These are phyloP conservation scores for Trypanosoma brucei DNA, from an alignment of 208 protist genomes.

Conservation along the genomic window DNA sequence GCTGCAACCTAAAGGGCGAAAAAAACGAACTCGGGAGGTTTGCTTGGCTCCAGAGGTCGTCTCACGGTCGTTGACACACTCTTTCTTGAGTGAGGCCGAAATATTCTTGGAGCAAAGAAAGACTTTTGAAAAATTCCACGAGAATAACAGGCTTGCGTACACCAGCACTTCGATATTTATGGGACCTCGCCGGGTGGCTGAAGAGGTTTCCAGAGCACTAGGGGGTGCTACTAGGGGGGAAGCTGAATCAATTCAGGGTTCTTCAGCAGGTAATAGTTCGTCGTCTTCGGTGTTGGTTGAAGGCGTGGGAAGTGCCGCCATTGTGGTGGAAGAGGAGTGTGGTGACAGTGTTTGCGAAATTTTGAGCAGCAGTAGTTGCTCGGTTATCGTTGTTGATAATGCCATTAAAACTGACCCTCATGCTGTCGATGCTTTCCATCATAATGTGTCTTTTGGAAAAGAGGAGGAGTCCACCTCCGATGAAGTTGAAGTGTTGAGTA, in stretches of 20 bases:
- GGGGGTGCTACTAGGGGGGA: neutral
- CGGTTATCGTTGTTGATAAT: conserved; percentile 18
- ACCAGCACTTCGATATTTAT: conserved; percentile 79
- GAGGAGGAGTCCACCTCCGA: conserved; percentile 1
- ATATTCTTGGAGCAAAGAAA: conserved; percentile 33
- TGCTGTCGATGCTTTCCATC: conserved; percentile 16
- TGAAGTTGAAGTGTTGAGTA: neutral
- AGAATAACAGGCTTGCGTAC: conserved; percentile 50
- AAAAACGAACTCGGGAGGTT: conserved; percentile 7
- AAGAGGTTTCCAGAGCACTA: conserved; percentile 4
- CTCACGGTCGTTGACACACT: conserved; percentile 29
- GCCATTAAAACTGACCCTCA: conserved; percentile 1
- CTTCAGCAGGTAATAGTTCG: neutral
- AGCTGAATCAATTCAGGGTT: too few relatives aligned
- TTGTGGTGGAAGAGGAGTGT: conserved; percentile 6
- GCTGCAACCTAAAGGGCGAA: neutral
- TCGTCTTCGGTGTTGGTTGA: conserved; percentile 3
- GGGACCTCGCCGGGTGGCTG: conserved; percentile 47
- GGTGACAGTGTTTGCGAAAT: conserved; percentile 3
- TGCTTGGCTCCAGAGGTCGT: conserved; percentile 41
- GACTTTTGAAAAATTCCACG: conserved; percentile 34
- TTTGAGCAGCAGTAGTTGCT: neutral
- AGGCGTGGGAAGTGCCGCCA: conserved; percentile 11
- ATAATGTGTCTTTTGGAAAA: neutral
- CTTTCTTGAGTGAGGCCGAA: conserved; percentile 58